These are phyloP conservation scores for Ophiostoma angusticollis DNA, from an alignment of 2,329 filamentous ascomycete species.

Conservation along the genomic window DNA sequence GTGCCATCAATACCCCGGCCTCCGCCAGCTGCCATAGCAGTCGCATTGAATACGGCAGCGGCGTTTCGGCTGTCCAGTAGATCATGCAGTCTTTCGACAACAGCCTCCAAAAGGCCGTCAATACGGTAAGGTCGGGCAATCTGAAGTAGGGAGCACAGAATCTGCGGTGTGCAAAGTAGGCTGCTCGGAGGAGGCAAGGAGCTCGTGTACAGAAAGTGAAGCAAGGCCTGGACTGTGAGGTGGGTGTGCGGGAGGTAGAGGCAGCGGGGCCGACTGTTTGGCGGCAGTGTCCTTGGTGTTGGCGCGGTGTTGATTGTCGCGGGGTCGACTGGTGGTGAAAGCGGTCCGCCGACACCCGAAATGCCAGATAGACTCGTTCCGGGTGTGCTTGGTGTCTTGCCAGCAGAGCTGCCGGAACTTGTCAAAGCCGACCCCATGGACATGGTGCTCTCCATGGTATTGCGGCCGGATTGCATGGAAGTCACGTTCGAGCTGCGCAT, in stretches of 20 bases:
- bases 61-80: slow-evolving; percentile 88
- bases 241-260: slow-evolving; percentile 89
- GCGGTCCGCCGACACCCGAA: slow-evolving; percentile 14
- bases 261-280: slow-evolving; percentile 62
- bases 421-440: slow-evolving; percentile 26
- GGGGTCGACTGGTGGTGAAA: slow-evolving; percentile 28
- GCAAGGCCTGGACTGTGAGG: slow-evolving; percentile 75
- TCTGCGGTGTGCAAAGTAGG: slow-evolving; percentile 80
- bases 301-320: slow-evolving; percentile 41
- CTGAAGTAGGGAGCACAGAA: slow-evolving; percentile 88
- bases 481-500: slow-evolving; percentile 72
- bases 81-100: slow-evolving; percentile 79
- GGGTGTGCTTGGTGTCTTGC: slow-evolving; percentile 30
- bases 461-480: slow-evolving; percentile 58
- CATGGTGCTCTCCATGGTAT: slow-evolving; percentile 32
- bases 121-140: slow-evolving; percentile 87
- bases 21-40: slow-evolving; percentile 92
- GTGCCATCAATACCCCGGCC: slow-evolving; percentile 66
- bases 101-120: slow-evolving; percentile 82
- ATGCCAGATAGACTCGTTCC: slow-evolving; percentile 31
- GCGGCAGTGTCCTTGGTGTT: slow-evolving; percentile 43
- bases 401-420: slow-evolving; percentile 21
- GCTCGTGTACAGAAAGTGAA: slow-evolving; percentile 90
- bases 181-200: slow-evolving; percentile 66
- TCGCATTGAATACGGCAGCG: slow-evolving; percentile 94